Base-by-base conservation (phyloP, 306 rosid genomes). In the Dalbergia cochinchinensis region DNA sequence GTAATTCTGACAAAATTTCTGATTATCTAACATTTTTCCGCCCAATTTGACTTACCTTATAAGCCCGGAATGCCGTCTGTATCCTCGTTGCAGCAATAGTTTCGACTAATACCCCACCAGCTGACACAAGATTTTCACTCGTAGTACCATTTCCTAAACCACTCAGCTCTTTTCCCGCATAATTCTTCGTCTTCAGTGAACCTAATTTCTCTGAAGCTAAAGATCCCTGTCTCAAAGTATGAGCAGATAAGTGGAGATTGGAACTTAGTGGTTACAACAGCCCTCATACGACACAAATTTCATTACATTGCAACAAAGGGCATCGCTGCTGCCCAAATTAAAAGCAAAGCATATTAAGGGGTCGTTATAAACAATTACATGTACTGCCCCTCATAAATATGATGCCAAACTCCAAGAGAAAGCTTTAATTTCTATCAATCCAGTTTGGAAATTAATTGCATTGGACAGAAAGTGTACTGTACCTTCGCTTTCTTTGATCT, bases 41-140 rank as follows among this genome's bases (percentile, higher is more conserved):
- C 2, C 31, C 39, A 80, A 81, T 54, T 68, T 9, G 53, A 42
- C 85, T 69, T 83, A 93, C 97, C 86, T 73, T 57, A 76, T 85
- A 84, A 57, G 91, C 97, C 4, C 96, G 94, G 78, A 88, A 88
- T 70, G 90, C 92, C 8, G 92, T 88, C 61, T 93, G 97, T 66
- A 93, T 93, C 76, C 85, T 84, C 63, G 76, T 90, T 74, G 97
- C 97, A 31, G 97, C 94, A 31, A 83, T 76, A 20, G 80, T 87
- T 84, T 89, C 96, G 80, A 84, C 61, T 72, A 91, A 83, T 79
- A 85, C 73, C 69, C 80, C 79, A 73, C 80, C 77, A 69, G 73
- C 77, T 35, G 83, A 85, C 35, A 83, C 87, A 66, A 65, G 68
- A 57, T 54, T 82, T 59, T 70, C 81, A 48, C 53, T 71, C 39